Evolutionary conservation across 208 protist species (phyloP).

Genomic region (Polymyxa betae): DNA sequence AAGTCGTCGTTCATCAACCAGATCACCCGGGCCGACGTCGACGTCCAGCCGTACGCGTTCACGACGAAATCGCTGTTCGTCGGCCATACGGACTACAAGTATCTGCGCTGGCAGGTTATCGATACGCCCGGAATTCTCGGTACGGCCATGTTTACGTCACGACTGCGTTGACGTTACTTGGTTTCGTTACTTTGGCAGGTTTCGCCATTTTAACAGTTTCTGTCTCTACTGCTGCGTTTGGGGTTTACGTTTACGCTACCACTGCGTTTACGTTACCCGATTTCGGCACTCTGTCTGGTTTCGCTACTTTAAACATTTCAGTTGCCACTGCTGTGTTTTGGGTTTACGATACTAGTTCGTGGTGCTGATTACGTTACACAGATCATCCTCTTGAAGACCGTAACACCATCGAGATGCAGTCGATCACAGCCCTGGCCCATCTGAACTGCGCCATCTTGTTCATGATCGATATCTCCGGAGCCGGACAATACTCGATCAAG

Average conservation of each 20-base stretch:
- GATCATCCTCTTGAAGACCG: slow-evolving; percentile 99
- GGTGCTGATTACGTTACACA: slow-evolving; percentile 85
- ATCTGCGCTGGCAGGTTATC: slow-evolving; percentile 98
- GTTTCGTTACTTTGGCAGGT: neutral
- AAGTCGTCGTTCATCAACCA: slow-evolving; percentile 99
- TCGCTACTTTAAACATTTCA: neutral
- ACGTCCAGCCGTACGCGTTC: slow-evolving; percentile 99
- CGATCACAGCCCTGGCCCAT: slow-evolving; percentile 90
- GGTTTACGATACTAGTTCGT: neutral
- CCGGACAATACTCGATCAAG: slow-evolving; percentile 96
- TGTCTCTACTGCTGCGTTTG: too few relatives aligned
- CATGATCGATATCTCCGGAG: slow-evolving; percentile 97
- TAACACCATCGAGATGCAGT: slow-evolving; percentile 99
- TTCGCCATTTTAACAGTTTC: neutral
- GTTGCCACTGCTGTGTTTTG: neutral
- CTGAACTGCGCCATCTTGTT: slow-evolving; percentile 93
- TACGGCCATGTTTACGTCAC: neutral
- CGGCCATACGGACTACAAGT: slow-evolving; percentile 99
- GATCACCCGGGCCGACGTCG: slow-evolving; percentile 98
- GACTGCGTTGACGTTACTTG: neutral
- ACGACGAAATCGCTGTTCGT: slow-evolving; percentile 99
- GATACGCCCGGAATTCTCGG: slow-evolving; percentile 95
- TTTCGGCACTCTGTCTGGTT: neutral
- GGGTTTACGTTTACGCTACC: too few relatives aligned
- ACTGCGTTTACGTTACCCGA: neutral